phyloP scores from a whole-genome alignment of 768 basidiomycete genomes.

The Cubamyces sp. region DNA sequence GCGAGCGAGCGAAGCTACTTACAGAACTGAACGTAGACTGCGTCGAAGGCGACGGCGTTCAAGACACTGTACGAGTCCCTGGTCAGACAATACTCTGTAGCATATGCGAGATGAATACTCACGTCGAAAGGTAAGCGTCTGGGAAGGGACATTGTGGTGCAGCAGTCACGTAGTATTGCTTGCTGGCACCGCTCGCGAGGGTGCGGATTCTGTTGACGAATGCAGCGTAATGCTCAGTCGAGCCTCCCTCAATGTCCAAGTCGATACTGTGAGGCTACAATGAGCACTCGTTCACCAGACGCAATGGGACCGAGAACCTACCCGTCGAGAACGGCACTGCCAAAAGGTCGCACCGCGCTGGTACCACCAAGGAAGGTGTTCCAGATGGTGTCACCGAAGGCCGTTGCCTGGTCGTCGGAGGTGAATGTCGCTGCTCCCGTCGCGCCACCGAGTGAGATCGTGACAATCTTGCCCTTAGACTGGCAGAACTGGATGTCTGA shows the following conservation, averaged over 20 bases:
- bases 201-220: constrained; percentile 58
- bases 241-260: constrained; percentile 77
- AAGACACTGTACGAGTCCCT: constrained; percentile 43
- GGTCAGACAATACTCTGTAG: neutral
- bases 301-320: constrained; percentile 31
- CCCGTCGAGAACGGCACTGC: constrained; percentile 74
- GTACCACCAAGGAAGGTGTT: constrained; percentile 72
- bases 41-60: constrained; percentile 67
- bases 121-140: constrained; percentile 57
- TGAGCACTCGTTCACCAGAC: neutral
- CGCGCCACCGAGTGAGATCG: constrained; percentile 46
- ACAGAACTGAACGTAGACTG: constrained; percentile 76
- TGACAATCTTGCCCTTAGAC: constrained; percentile 43
- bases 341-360: constrained; percentile 68
- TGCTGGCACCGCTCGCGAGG: constrained; percentile 52
- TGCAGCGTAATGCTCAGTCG: constrained; percentile 31
- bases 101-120: neutral
- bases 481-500: constrained; percentile 69
- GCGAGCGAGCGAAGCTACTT: constrained; percentile 30
- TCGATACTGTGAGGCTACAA: constrained; percentile 46
- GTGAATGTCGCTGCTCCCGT: constrained; percentile 64
- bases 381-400: constrained; percentile 74
- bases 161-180: constrained; percentile 68
- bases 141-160: constrained; percentile 74
- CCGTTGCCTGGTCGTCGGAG: constrained; percentile 56